Evolutionary conservation across 2,329 filamentous ascomycete species (phyloP), one percentile per base, ranked within the genome.

Genomic region (Arthrobotrys sphaeroides): DNA sequence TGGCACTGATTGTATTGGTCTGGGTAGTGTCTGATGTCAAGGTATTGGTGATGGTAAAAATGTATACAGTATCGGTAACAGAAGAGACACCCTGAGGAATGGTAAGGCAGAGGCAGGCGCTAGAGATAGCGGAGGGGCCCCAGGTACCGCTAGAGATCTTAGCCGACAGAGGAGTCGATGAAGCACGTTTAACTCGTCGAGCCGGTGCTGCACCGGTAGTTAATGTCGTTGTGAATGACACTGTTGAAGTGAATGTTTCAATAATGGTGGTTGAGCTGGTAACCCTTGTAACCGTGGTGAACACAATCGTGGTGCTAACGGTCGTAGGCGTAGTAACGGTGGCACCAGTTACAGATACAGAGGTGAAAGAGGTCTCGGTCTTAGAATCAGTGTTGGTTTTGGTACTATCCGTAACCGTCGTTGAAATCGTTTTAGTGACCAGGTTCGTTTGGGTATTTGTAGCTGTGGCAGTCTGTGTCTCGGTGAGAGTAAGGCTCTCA

Each of bases 41-140:
- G 18, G 26, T 38, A 18, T 59, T 13, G 1, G 64, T 67, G n/a
- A 26, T 24, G 10, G 38, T 31, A 20, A n/a, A n/a, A n/a, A n/a
- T 45, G 18, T 59, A 67, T 24, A 16, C n/a, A 24, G 66, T 70
- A 12, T 42, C 12, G 13, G 66, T 70, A 16, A 61, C 55, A 18
- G 55, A 42, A 13, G 45, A 9, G 5, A 47, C 22, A 1, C 38
- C 24, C 2, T 64, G 40, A 16, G 67, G 67, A 20, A 72, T 64
- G 0, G 67, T 72, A 16, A 72, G 67, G 18, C 67, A 72, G 1
- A 0, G 6, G 38, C 67, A 72, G 26, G 67, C 67, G 13, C 67
- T 72, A 5, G 45, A 45, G 5, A 72, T 16, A 7, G 36, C 36
- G 13, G 57, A 62, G n/a, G 28, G n/a, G n/a, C n/a, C n/a, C n/a